These are phyloP conservation scores for Guyanaporus albipodus DNA, from an alignment of 768 basidiomycete species.

Conservation along the genomic window DNA sequence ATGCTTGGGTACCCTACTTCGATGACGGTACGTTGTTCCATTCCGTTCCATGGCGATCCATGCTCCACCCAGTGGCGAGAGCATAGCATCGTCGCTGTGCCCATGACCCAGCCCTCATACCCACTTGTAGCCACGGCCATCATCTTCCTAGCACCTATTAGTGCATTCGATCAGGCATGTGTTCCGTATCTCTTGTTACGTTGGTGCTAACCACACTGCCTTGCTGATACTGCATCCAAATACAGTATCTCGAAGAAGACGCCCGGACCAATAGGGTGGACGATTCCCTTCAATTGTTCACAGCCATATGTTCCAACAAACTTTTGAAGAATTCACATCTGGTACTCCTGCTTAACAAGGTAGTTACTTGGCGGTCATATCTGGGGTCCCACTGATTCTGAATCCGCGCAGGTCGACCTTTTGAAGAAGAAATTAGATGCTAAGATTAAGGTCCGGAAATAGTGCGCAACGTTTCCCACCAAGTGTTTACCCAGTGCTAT, in stretches of 20 bases:
- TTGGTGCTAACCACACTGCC: conserved; percentile 10
- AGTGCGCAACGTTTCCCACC: conserved; percentile 45
- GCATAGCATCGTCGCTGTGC: conserved; percentile 18
- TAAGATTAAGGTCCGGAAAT: conserved; percentile 68
- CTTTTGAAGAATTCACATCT: conserved; percentile 69
- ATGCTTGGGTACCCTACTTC: conserved; percentile 81
- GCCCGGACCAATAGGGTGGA: conserved; percentile 73
- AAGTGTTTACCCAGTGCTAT: not conserved
- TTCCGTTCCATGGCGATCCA: conserved; percentile 3
- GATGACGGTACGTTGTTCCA: conserved; percentile 60
- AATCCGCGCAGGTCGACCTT: conserved; percentile 54
- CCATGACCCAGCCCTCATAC: conserved; percentile 7
- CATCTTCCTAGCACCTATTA: conserved; percentile 83
- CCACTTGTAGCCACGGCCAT: conserved; percentile 62
- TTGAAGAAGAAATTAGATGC: conserved; percentile 66
- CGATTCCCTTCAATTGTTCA: conserved; percentile 78
- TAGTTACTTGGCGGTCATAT: conserved; percentile 22
- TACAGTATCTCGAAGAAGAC: conserved; percentile 79
- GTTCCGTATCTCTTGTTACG: not conserved
- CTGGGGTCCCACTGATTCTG: conserved; percentile 6
- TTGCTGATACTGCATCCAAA: conserved; percentile 3
- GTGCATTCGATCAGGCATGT: conserved; percentile 79
- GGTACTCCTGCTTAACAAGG: conserved; percentile 79
- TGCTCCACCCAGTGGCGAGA: conserved; percentile 8
- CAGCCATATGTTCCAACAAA: conserved; percentile 68